A percentile compares a stretch with the other conserved stretches of the same genome.
Conservation (phyloP, 1,139 yeast genomes). For the Hemisphaericaspora lyxosophila region DNA sequence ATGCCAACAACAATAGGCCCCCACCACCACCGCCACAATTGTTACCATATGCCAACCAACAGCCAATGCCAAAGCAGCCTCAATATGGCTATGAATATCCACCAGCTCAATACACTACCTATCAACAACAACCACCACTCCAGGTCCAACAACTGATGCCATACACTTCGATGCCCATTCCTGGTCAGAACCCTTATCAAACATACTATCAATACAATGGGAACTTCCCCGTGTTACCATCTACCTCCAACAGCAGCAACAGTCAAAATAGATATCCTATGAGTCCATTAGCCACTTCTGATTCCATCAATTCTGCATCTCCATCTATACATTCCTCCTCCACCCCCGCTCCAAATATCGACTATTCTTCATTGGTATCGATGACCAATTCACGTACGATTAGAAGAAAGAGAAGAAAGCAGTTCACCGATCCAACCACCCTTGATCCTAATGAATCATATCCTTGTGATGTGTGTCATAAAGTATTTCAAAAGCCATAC, state of each 20-base stretch:
- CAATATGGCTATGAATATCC: slow-evolving; percentile 7
- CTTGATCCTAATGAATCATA: slow-evolving; percentile 19
- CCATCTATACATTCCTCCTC: slow-evolving; percentile 3
- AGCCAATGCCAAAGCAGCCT: slow-evolving; percentile 1
- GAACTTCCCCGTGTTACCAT: slow-evolving; percentile 6
- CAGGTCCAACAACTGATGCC: neutral
- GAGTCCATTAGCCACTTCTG: slow-evolving; percentile 15
- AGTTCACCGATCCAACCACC: slow-evolving; percentile 8
- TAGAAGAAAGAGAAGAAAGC: slow-evolving; percentile 32
- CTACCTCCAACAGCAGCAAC: slow-evolving; percentile 4
- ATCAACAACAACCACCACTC: slow-evolving; percentile 5
- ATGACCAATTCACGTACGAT: slow-evolving; percentile 39
- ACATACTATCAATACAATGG: slow-evolving; percentile 6
- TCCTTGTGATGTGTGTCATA: slow-evolving; percentile 49
- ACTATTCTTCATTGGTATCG: slow-evolving; percentile 38
- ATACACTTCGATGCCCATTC: slow-evolving; percentile 7
- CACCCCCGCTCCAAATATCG: slow-evolving; percentile 20
- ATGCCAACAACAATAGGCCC: slow-evolving; percentile 1
- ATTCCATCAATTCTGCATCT: slow-evolving; percentile 6
- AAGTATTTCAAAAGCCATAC: slow-evolving; percentile 53
- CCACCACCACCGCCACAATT: too few relatives aligned
- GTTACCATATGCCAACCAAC: slow-evolving; percentile 1
- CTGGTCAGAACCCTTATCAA: slow-evolving; percentile 3
- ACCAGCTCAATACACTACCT: slow-evolving; percentile 5
- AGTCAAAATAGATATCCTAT: slow-evolving; percentile 13